Conservation (phyloP, 345 rosid species). For the Laguncularia racemosa region DNA sequence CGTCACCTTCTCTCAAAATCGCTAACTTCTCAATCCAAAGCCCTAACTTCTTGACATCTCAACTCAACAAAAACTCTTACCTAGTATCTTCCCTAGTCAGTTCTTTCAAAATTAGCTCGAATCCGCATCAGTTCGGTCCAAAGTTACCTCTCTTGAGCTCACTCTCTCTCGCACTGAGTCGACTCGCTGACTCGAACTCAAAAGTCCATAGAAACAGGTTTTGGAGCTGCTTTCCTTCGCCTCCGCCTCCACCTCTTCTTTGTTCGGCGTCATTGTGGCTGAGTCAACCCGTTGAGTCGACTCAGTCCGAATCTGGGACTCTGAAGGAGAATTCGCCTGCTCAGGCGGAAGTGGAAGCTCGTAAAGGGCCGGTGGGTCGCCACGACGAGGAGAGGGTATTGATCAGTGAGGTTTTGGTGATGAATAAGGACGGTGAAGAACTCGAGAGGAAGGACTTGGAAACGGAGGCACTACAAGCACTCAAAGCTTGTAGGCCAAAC, state of each 20-base stretch:
- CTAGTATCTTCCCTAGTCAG: slow-evolving; percentile 21
- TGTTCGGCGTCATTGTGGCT: slow-evolving; percentile 48
- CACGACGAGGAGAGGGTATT: slow-evolving; percentile 78
- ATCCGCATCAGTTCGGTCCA: slow-evolving; percentile 1
- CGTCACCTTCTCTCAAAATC: slow-evolving; percentile 28
- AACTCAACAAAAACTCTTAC: slow-evolving; percentile 19
- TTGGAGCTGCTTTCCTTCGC: not conserved
- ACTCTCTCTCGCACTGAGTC: slow-evolving; percentile 7
- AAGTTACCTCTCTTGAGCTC: slow-evolving; percentile 10
- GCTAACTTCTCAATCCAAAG: slow-evolving; percentile 9
- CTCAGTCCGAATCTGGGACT: slow-evolving; percentile 3
- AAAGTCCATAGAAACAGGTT: no score
- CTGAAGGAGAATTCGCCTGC: slow-evolving; percentile 8
- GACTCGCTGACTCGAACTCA: not conserved
- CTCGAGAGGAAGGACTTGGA: slow-evolving; percentile 90
- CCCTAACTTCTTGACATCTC: slow-evolving; percentile 15
- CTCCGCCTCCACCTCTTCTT: slow-evolving; percentile 8
- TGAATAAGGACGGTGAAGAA: slow-evolving; percentile 91
- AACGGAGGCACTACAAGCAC: slow-evolving; percentile 70
- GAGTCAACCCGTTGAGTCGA: slow-evolving; percentile 10
- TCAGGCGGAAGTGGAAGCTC: slow-evolving; percentile 29
- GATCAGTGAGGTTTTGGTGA: slow-evolving; percentile 84
- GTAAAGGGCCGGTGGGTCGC: slow-evolving; percentile 44
- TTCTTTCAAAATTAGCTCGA: slow-evolving; percentile 26
- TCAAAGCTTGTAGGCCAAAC: slow-evolving; percentile 77